Evolutionary conservation across 1,139 yeast species (phyloP).

Genomic region (Suhomyces yuchorum): DNA sequence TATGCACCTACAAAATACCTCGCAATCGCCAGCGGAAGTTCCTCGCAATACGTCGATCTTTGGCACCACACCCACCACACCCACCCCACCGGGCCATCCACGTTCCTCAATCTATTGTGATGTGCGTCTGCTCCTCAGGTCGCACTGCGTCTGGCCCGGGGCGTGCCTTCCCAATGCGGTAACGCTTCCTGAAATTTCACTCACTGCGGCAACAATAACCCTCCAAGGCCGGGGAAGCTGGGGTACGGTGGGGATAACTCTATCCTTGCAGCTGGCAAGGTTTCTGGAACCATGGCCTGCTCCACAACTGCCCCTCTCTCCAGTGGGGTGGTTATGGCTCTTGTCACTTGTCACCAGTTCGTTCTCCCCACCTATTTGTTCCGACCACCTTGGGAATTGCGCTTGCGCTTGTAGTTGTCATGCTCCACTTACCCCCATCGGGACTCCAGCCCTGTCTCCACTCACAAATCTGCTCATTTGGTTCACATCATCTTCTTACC

Average conservation of each 20-base stretch:
- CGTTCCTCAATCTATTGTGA: not conserved
- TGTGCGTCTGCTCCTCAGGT: not conserved
- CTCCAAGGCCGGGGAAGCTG: not conserved
- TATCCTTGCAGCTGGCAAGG: not conserved
- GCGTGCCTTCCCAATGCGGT: not conserved
- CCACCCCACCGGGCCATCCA: not conserved
- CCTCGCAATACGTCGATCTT: not conserved
- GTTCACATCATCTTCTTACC: not conserved
- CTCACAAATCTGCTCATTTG: not conserved
- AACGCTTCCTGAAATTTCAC: slow-evolving; percentile 3
- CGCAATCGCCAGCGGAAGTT: not conserved
- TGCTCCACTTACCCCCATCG: not conserved
- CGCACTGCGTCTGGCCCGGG: not conserved
- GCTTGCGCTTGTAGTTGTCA: too few species aligned
- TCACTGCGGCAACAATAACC: not conserved
- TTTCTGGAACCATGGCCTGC: not conserved
- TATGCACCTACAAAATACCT: not conserved
- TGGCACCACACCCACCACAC: not conserved
- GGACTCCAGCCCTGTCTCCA: not conserved
- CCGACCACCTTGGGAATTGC: not conserved
- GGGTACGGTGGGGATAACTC: not conserved
- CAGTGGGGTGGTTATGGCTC: not conserved
- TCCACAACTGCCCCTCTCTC: not conserved
- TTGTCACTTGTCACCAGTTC: not conserved
- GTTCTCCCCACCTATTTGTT: not conserved